These are phyloP conservation scores for Capsicum pubescens DNA, from an alignment of 257 asterid species.

Conservation along the genomic window DNA sequence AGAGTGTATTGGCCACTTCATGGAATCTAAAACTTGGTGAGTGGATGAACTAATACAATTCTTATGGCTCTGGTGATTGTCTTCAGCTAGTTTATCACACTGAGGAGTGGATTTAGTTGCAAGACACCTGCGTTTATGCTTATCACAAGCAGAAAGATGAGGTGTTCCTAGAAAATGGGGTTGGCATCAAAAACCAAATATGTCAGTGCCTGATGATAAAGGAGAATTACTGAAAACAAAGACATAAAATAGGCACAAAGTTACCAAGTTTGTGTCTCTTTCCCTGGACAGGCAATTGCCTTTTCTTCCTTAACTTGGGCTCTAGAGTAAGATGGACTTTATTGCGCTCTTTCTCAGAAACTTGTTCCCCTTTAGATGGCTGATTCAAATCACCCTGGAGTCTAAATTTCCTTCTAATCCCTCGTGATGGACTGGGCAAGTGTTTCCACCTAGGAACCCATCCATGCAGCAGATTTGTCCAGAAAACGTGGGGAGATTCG, in stretches of 20 bases:
- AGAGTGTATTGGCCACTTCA: slow-evolving; percentile 22
- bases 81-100: background rate
- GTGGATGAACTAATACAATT: slow-evolving; percentile 9
- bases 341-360: slow-evolving; percentile 34
- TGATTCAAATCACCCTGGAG: background rate
- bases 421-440: slow-evolving; percentile 37
- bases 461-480: slow-evolving; percentile 55
- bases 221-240: background rate
- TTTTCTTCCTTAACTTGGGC: slow-evolving; percentile 18
- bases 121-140: slow-evolving; percentile 7
- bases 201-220: slow-evolving; percentile 2
- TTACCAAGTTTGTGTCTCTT: slow-evolving; percentile 28
- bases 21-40: slow-evolving; percentile 21
- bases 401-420: slow-evolving; percentile 41
- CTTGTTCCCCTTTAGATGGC: slow-evolving; percentile 13
- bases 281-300: slow-evolving; percentile 26
- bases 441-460: slow-evolving; percentile 57
- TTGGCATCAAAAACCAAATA: slow-evolving; percentile 10
- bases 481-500: slow-evolving; percentile 47
- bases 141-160: slow-evolving; percentile 6
- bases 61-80: slow-evolving; percentile 17
- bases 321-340: slow-evolving; percentile 5
- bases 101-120: background rate
- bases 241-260: slow-evolving; percentile 26
- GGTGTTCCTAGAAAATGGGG: slow-evolving; percentile 4